Evolutionary conservation across 768 basidiomycete genomes (phyloP).

Genomic region (Collybiopsis confluens): DNA sequence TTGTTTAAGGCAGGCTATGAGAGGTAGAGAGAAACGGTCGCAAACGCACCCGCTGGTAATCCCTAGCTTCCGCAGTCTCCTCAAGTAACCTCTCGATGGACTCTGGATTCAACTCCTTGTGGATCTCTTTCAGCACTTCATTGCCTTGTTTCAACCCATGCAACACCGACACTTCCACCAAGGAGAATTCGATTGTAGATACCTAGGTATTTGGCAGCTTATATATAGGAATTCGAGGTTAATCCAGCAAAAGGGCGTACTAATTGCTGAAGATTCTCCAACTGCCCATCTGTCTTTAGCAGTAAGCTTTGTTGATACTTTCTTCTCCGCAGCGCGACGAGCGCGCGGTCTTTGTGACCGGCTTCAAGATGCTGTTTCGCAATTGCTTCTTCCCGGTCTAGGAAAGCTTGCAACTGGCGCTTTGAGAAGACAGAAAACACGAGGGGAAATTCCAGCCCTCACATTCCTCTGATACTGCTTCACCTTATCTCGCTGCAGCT

Average conservation of each 20-base stretch:
- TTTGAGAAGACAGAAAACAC: neutral
- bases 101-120: conserved; percentile 89
- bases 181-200: conserved; percentile 93
- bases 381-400: conserved; percentile 86
- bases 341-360: conserved; percentile 84
- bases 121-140: conserved; percentile 88
- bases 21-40: no score
- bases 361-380: conserved; percentile 77
- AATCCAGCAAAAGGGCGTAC: conserved; percentile 42
- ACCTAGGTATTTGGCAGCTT: conserved; percentile 50
- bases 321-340: conserved; percentile 81
- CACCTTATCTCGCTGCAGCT: conserved; percentile 93
- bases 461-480: conserved; percentile 96
- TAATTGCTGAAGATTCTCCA: conserved; percentile 85
- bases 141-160: conserved; percentile 93
- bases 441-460: conserved; percentile 13
- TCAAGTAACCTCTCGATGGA: conserved; percentile 91
- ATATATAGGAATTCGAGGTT: neutral
- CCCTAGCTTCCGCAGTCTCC: conserved; percentile 88
- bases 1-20: conserved; percentile 3
- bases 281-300: conserved; percentile 82
- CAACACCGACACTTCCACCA: conserved; percentile 88
- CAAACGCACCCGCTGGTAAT: conserved; percentile 71
- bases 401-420: conserved; percentile 76
- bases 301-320: conserved; percentile 93